Base-by-base conservation (phyloP, 768 basidiomycete species). In the Pisolithus albus region DNA sequence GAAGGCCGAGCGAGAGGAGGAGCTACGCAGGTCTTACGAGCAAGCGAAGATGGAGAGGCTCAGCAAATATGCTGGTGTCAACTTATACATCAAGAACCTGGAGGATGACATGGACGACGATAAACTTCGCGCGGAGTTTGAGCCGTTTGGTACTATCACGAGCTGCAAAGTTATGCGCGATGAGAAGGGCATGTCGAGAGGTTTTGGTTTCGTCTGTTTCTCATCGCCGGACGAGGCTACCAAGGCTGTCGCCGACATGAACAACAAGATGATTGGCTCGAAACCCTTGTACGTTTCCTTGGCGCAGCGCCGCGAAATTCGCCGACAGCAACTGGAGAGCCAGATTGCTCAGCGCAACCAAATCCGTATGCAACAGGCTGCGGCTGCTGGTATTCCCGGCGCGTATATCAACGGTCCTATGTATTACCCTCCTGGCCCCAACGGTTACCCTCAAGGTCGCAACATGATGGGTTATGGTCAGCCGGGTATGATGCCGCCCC, bases 161-260 rank as follows among this genome's bases (percentile, higher is more conserved):
- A 95, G 92, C 67, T 94, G 89, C 81, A 97, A 96, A 78, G 88
- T 99, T 68, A 99, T 99, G 96, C 85, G 88, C 59, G 95, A 97
- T 70, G 96, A 98, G 53, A 95, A 91, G 72, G 81, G 80, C 53
- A 83, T 78, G 48, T 96, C 93, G 9, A 93, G 93, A 69, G 93
- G 95, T 59, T 99, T 99, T 64, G 96, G 96, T 58, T 99, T 99
- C 67, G 96, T 99, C 61, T 99, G 96, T 73, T 99, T 92, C 79
- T 92, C 92, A 34, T 87, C 92, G 49, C 93, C 96, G 45, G 96
- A 99, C 59, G 96, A 99, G 74, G 94, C 96, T 21, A 97, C 92
- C 64, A 98, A 98, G 77, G 96, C 96, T 55, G 93, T 98, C 54
- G 90, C 92, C 50, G 96, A 99, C 77, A 96, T 99, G 93, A 99